phyloP scores from a whole-genome alignment of 1,284 basidiomycete species.

The Ganoderma sinense region DNA sequence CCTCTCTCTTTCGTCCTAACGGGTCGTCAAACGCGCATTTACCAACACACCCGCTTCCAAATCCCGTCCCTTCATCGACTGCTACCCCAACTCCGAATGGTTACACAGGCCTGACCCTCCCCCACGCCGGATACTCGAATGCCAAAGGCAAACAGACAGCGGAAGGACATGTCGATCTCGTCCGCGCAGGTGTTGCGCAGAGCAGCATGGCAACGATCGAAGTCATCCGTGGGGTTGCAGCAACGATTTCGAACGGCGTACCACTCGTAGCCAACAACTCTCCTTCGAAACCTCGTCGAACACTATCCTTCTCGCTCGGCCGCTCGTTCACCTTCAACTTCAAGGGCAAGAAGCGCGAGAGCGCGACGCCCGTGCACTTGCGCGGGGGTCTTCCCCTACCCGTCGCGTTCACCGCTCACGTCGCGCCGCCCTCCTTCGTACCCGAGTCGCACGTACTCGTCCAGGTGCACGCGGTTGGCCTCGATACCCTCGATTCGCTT shows the following conservation, averaged over 20 bases:
- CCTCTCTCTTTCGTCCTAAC: slow-evolving; percentile 20
- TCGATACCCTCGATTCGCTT: slow-evolving; percentile 77
- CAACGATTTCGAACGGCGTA: slow-evolving; percentile 17
- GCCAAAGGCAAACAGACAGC: slow-evolving; percentile 43
- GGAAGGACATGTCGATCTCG: slow-evolving; percentile 70
- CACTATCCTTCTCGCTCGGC: slow-evolving; percentile 31
- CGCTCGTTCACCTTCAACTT: slow-evolving; percentile 30
- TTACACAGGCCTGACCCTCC: slow-evolving; percentile 76
- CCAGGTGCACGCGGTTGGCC: slow-evolving; percentile 85
- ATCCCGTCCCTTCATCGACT: slow-evolving; percentile 35
- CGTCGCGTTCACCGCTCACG: slow-evolving; percentile 59
- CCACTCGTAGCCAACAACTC: slow-evolving; percentile 3
- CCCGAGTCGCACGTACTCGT: slow-evolving; percentile 75
- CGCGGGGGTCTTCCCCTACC: slow-evolving; percentile 57
- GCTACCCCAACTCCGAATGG: slow-evolving; percentile 42
- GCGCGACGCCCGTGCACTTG: slow-evolving; percentile 51
- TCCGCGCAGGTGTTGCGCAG: slow-evolving; percentile 78
- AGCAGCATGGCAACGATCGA: slow-evolving; percentile 88
- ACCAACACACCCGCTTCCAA: slow-evolving; percentile 42
- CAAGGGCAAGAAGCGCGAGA: slow-evolving; percentile 34
- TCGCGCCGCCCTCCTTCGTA: slow-evolving; percentile 78
- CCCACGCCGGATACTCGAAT: slow-evolving; percentile 58
- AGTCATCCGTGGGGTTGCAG: slow-evolving; percentile 69
- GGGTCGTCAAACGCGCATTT: slow-evolving; percentile 31
- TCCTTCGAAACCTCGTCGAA: slow-evolving; percentile 22